These are phyloP conservation scores for Rhododendron mucronatum DNA, from an alignment of 148 eudicot species.

Conservation along the genomic window DNA sequence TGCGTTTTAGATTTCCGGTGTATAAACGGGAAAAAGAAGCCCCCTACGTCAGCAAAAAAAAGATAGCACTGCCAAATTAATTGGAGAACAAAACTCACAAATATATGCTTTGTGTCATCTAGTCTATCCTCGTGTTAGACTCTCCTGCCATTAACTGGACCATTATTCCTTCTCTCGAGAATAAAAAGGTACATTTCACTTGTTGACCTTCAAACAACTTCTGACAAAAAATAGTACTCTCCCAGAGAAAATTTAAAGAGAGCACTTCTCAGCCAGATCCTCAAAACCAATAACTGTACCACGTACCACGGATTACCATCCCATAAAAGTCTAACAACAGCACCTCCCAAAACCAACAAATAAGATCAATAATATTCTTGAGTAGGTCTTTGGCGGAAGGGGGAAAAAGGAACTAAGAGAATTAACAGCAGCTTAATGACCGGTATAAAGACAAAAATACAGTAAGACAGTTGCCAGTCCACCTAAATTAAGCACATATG, in stretches of 20 bases:
- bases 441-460: background rate
- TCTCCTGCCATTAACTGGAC: background rate
- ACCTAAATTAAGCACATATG: background rate
- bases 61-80: background rate
- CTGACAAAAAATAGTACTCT: background rate
- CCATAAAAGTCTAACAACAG: background rate
- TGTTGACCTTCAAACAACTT: background rate
- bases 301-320: background rate
- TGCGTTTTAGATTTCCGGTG: background rate
- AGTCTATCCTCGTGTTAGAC: background rate
- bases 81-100: background rate
- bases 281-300: background rate
- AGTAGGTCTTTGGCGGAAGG: background rate
- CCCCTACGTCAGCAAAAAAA: background rate
- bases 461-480: background rate
- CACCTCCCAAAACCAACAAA: background rate
- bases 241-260: background rate
- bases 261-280: background rate
- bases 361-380: background rate
- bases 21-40: background rate
- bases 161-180: background rate
- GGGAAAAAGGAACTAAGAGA: background rate
- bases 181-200: background rate
- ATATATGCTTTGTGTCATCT: background rate
- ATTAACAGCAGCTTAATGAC: constrained; percentile 4